Evolutionary conservation across 257 asterid genomes (phyloP).

Genomic region (Osmanthus fragrans): DNA sequence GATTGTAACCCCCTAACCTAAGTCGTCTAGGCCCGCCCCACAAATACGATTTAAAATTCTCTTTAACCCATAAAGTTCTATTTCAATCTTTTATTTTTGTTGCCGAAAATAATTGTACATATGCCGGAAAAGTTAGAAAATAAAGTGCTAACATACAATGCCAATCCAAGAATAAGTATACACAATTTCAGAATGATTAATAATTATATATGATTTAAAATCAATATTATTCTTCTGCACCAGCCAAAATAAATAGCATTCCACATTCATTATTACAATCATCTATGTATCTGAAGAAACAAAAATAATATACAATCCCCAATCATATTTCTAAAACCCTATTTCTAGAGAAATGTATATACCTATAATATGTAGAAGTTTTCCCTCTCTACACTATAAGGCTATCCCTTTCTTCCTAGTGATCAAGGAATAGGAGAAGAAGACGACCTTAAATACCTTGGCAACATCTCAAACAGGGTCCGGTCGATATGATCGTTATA

Average conservation of each 20-base stretch:
- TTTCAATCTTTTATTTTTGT: no score
- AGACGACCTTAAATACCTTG: slow-evolving; percentile 18
- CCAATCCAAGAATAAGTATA: no score
- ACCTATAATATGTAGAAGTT: slow-evolving; percentile 16
- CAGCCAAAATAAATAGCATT: slow-evolving; percentile 47
- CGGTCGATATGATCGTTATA: background rate
- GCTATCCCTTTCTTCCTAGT: slow-evolving; percentile 34
- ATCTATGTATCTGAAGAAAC: slow-evolving; percentile 64
- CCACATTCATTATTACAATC: slow-evolving; percentile 53
- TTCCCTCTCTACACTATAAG: slow-evolving; percentile 53
- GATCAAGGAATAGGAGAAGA: slow-evolving; percentile 29
- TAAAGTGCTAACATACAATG: no score
- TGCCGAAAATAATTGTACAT: no score
- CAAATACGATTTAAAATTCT: no score
- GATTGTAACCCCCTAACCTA: no score
- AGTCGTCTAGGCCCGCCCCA: no score
- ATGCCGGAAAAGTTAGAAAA: no score
- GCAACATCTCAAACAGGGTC: background rate
- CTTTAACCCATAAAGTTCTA: no score
- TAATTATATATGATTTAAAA: background rate
- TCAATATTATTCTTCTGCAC: slow-evolving; percentile 56
- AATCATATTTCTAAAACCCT: slow-evolving; percentile 48
- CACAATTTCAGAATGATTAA: no score
- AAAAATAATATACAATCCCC: slow-evolving; percentile 90
- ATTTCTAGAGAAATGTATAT: slow-evolving; percentile 57